These are phyloP conservation scores for Anthoceros angustus DNA, from an alignment of 225 moss, liverwort and hornwort genomes.

Conservation along the genomic window DNA sequence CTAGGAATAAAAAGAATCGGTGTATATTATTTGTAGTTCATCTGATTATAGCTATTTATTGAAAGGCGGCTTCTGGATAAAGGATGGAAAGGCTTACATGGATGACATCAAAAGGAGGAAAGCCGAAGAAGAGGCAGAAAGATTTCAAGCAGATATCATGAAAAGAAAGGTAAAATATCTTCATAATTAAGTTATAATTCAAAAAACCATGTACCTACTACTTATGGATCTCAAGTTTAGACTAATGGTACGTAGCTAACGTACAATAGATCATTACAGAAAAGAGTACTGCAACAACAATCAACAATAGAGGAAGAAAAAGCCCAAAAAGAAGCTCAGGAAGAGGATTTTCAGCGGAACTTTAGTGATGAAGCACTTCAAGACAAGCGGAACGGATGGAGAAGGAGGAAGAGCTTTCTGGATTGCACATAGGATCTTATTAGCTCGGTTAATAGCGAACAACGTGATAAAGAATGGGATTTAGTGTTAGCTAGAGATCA, in stretches of 20 bases:
- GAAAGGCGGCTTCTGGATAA: conserved; percentile 1
- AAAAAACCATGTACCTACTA: neutral
- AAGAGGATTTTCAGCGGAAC: neutral
- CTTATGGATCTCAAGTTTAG: neutral
- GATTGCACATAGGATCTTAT: neutral
- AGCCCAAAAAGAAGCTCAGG: neutral
- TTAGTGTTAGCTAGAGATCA: neutral
- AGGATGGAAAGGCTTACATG: conserved; percentile 3
- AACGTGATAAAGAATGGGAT: conserved; percentile 1
- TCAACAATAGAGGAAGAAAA: neutral
- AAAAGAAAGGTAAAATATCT: neutral
- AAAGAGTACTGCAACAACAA: neutral
- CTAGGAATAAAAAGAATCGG: neutral
- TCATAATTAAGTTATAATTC: neutral
- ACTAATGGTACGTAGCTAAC: neutral
- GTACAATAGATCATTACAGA: neutral
- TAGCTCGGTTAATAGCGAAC: neutral
- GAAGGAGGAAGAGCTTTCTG: neutral
- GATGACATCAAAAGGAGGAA: neutral
- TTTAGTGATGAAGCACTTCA: neutral
- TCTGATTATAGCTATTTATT: neutral
- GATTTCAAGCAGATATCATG: neutral
- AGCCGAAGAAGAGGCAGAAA: neutral
- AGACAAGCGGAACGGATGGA: neutral
- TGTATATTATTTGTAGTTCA: neutral